Base-by-base conservation (phyloP, 106 monocot species). In the Dendrobium officinale region DNA sequence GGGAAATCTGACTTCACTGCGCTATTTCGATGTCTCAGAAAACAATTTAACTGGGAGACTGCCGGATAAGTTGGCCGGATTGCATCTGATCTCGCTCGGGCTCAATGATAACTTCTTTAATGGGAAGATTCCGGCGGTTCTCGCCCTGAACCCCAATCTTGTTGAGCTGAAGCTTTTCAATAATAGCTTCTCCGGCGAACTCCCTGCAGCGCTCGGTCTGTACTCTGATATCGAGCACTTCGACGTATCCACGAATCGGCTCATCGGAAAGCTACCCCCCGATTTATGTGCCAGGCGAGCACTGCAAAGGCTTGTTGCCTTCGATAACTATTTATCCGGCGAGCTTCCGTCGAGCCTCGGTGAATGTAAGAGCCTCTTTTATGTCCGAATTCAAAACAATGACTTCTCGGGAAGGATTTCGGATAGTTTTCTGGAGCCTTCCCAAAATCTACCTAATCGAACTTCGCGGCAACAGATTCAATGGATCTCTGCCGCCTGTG, bases 21-120 rank as follows among this genome's bases (percentile, higher is more conserved):
- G 59, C 3, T 42, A 77, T 67, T 47, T 91, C 18, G 91, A 91
- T 31, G 47, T 88, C 15, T 86, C 84, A 0, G 22, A 41, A 33
- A 91, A 91, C 72, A 56, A 86, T 40, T 49, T 91, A 66, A 86
- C 58, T n/a, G 91, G 91, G 19, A 2, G 80, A 4, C 88, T 91
- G 15, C 86, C 88, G 1, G 82, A 78, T 4, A 73, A 29, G 2
- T 81, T 91, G 27, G 86, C 80, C 9, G 27, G 79, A n/a, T 79
- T 85, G n/a, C 31, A 85, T 9, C 75, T 91, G 7, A 3, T 54
- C 0, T 0, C 49, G 2, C 82, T 91, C 9, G 18, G 58, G 24
- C 54, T 91, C 68, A 78, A 83, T 61, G 27, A 40, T 61, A 91
- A 91, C 51, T 4, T 64, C 6, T 49, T 92, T 16, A 42, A 61